Percentiles rank a stretch among this genome's conserved stretches.
Evolutionary conservation across 371 early-diverging fungal species (phyloP).

Genomic region (Syncephalastrum contaminatum): DNA sequence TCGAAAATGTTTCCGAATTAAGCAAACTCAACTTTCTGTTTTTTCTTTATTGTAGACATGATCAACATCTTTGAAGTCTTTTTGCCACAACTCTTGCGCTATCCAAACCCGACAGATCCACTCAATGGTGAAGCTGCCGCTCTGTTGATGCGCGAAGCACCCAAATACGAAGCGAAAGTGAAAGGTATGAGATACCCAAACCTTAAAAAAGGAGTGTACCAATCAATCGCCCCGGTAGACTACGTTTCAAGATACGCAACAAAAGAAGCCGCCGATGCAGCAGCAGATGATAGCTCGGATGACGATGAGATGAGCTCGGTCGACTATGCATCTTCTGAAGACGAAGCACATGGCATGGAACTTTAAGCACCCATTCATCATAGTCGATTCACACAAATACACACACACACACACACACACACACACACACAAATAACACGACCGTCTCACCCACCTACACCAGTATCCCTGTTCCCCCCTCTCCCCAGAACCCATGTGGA

Average conservation of each 20-base stretch:
- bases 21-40: too few relatives aligned
- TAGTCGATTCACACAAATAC: background rate
- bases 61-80: conserved; percentile 99
- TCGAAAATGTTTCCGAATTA: background rate
- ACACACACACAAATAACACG: background rate
- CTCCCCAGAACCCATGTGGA: too few relatives aligned
- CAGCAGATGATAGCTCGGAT: conserved; percentile 71
- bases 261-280: conserved; percentile 85
- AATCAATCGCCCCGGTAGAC: conserved; percentile 45
- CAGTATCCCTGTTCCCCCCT: background rate
- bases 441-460: background rate
- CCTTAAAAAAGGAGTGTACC: background rate
- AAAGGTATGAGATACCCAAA: conserved; percentile 61
- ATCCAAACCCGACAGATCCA: conserved; percentile 99
- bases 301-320: conserved; percentile 80
- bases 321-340: conserved; percentile 79
- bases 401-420: too few relatives aligned
- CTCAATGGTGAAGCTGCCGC: conserved; percentile 99
- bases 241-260: conserved; percentile 86
- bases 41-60: conserved; percentile 65
- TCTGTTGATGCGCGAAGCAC: conserved; percentile 91
- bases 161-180: conserved; percentile 90
- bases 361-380: conserved; percentile 35
- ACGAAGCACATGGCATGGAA: conserved; percentile 77
- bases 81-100: conserved; percentile 96